Conservation (phyloP, 2,329 filamentous ascomycete species). For the Fusarium sp. region DNA sequence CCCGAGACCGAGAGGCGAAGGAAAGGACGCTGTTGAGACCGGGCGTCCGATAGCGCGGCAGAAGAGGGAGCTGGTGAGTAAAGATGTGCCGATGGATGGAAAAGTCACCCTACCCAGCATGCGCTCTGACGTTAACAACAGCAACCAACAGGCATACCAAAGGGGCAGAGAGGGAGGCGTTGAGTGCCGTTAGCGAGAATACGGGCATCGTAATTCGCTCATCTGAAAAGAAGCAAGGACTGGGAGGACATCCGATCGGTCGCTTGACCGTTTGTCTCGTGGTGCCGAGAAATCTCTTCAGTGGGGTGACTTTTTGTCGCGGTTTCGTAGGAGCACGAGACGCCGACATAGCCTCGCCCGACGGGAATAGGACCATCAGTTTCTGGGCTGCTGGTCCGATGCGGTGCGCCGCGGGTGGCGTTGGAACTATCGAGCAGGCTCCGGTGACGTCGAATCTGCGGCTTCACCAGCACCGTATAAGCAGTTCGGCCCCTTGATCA, state of each 20-base stretch:
- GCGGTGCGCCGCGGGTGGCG: constrained; percentile 40
- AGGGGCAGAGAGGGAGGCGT: constrained; percentile 25
- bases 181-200: constrained; percentile 22
- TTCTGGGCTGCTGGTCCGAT: constrained; percentile 32
- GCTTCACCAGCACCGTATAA: constrained; percentile 41
- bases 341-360: constrained; percentile 36
- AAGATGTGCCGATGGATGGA: constrained; percentile 33
- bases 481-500: constrained; percentile 36
- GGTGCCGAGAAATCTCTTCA: constrained; percentile 45
- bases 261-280: constrained; percentile 44
- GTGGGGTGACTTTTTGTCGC: constrained; percentile 44
- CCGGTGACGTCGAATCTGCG: constrained; percentile 41
- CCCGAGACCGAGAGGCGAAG: constrained; percentile 33
- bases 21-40: constrained; percentile 11
- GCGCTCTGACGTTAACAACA: constrained; percentile 34
- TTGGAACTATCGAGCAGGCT: constrained; percentile 39
- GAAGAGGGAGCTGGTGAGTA: constrained; percentile 33
- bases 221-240: constrained; percentile 28
- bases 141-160: constrained; percentile 25
- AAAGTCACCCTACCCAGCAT: constrained; percentile 44
- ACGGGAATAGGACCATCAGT: constrained; percentile 30
- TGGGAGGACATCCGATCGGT: constrained; percentile 42
- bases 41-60: constrained; percentile 24
- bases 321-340: constrained; percentile 41
- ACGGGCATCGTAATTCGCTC: constrained; percentile 30